A percentile compares a stretch with the other conserved stretches of the same genome.
Conservation (phyloP, 768 basidiomycete genomes). For the Nidula microcarpa region DNA sequence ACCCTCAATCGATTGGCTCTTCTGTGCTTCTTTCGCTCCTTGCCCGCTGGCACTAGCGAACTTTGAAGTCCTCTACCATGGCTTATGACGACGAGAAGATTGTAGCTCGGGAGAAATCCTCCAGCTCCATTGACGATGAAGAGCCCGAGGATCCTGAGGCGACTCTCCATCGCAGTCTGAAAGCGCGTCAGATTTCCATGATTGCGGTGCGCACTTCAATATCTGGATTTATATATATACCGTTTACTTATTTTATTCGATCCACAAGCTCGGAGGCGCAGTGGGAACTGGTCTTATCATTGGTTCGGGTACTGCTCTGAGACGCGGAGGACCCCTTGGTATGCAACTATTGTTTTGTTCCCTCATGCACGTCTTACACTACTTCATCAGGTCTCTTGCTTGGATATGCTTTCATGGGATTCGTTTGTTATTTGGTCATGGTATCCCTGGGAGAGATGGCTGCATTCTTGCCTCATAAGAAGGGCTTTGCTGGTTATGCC, state of each 20-base stretch:
- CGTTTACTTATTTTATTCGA: too few relatives aligned
- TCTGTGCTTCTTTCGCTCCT: too few relatives aligned
- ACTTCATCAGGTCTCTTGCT: constrained; percentile 20
- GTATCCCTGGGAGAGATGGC: constrained; percentile 50
- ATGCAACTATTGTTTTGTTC: constrained; percentile 1
- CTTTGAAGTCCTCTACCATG: constrained; percentile 6
- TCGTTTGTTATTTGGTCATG: constrained; percentile 61
- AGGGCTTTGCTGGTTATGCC: constrained; percentile 58
- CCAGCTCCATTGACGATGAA: constrained; percentile 18
- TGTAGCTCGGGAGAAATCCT: constrained; percentile 11
- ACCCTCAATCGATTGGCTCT: too few relatives aligned
- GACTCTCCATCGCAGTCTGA: constrained; percentile 44
- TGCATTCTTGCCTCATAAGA: constrained; percentile 54
- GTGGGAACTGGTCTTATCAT: constrained; percentile 56
- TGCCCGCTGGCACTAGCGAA: not conserved
- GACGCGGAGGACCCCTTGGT: constrained; percentile 53
- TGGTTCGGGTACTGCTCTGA: constrained; percentile 55
- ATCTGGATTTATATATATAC: too few relatives aligned
- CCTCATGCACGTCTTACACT: not conserved
- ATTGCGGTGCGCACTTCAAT: constrained; percentile 45
- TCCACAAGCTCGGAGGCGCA: constrained; percentile 41
- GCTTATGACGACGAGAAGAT: constrained; percentile 22
- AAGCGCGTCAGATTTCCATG: constrained; percentile 53
- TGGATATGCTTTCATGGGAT: constrained; percentile 48
- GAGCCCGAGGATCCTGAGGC: constrained; percentile 31